Percentiles rank a stretch among this genome's conserved stretches.
phyloP scores from a whole-genome alignment of 2,329 filamentous ascomycete genomes.

The Hypoxylon sp. region DNA sequence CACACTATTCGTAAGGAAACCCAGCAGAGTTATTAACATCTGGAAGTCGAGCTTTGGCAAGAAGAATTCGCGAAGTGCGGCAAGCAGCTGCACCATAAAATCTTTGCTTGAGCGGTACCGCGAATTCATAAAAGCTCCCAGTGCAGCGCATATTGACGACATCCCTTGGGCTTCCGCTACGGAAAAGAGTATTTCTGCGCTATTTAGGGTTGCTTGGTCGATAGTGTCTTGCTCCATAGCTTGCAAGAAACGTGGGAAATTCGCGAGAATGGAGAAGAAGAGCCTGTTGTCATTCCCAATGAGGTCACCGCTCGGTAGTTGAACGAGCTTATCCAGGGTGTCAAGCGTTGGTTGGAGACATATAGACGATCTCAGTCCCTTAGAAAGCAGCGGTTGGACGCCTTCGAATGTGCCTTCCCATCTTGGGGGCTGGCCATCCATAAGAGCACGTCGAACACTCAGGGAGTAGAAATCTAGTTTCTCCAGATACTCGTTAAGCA shows the following conservation, averaged over 20 bases:
- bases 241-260: slow-evolving; percentile 87
- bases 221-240: slow-evolving; percentile 77
- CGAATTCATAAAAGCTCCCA: slow-evolving; percentile 78
- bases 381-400: slow-evolving; percentile 87
- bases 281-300: slow-evolving; percentile 87
- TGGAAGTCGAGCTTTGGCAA: slow-evolving; percentile 87
- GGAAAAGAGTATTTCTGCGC: slow-evolving; percentile 77
- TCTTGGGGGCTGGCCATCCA: slow-evolving; percentile 83
- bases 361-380: slow-evolving; percentile 88
- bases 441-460: slow-evolving; percentile 77
- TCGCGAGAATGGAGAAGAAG: slow-evolving; percentile 90
- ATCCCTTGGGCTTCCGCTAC: slow-evolving; percentile 82
- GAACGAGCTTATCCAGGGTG: slow-evolving; percentile 83
- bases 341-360: slow-evolving; percentile 84
- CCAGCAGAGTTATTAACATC: slow-evolving; percentile 90
- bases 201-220: slow-evolving; percentile 70
- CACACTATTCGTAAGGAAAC: slow-evolving; percentile 88
- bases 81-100: slow-evolving; percentile 81
- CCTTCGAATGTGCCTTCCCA: slow-evolving; percentile 95
- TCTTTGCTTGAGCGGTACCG: slow-evolving; percentile 79
- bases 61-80: slow-evolving; percentile 81
- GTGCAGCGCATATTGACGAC: slow-evolving; percentile 75
- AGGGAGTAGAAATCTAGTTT: slow-evolving; percentile 85
- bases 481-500: slow-evolving; percentile 88
- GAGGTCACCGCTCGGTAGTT: slow-evolving; percentile 82